Conservation (phyloP, 2,329 filamentous ascomycete species). For the Xylariaceae sp. region DNA sequence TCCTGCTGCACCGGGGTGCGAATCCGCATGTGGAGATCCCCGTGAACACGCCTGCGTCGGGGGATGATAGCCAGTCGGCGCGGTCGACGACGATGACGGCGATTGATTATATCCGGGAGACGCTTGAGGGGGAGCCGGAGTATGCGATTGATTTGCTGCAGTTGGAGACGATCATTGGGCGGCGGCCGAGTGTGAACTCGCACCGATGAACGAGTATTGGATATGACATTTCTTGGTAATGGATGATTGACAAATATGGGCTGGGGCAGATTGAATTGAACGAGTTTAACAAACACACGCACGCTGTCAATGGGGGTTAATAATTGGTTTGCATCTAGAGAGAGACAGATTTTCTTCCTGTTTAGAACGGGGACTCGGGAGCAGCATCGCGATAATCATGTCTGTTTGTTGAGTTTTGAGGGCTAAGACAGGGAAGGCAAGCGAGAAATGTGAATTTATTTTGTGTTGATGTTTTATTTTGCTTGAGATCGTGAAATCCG, state of each 20-base stretch:
- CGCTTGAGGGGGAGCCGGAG: constrained; percentile 31
- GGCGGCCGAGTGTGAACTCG: constrained; percentile 28
- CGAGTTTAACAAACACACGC: no score
- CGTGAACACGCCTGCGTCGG: constrained; percentile 20
- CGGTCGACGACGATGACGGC: constrained; percentile 26
- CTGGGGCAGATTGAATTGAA: constrained; percentile 4
- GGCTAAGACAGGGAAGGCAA: neutral
- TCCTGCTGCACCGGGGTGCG: constrained; percentile 28
- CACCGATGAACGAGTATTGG: constrained; percentile 19
- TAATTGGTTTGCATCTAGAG: constrained; percentile 2
- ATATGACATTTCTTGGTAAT: constrained; percentile 4
- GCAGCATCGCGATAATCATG: neutral
- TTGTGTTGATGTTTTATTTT: neutral
- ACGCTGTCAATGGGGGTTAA: neutral
- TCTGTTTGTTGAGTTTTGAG: neutral
- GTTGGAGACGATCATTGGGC: constrained; percentile 29
- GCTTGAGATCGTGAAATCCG: neutral
- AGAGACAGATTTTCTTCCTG: neutral
- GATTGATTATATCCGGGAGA: constrained; percentile 31
- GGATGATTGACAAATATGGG: constrained; percentile 1
- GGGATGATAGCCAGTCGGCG: constrained; percentile 22
- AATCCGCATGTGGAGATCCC: constrained; percentile 29
- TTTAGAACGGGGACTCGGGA: constrained; percentile 3
- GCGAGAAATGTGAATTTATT: neutral
- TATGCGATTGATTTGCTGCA: constrained; percentile 31